A percentile compares a stretch with the other conserved stretches of the same genome.
phyloP scores from a whole-genome alignment of 208 protist genomes.

The Trypanosoma boissoni region DNA sequence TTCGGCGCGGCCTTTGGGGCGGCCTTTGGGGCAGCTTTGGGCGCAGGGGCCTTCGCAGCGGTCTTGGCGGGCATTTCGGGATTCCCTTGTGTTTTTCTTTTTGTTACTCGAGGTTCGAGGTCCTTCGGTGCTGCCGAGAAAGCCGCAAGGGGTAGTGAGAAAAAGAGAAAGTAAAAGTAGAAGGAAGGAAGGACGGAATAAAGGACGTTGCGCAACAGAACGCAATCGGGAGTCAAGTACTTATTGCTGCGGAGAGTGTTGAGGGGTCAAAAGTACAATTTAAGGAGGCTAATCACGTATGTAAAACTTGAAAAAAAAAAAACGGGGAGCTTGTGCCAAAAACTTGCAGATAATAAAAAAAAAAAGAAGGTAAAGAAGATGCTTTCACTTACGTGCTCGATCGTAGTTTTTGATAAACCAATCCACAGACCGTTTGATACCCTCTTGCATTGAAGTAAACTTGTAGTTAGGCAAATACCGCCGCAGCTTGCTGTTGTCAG shows the following conservation, averaged over 20 bases:
- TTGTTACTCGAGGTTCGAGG: constrained; percentile 89
- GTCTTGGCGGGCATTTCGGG: constrained; percentile 55
- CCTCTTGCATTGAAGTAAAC: constrained; percentile 90
- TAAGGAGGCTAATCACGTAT: not conserved
- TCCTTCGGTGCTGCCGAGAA: constrained; percentile 10
- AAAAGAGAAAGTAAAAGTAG: not conserved
- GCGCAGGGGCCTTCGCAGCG: constrained; percentile 47
- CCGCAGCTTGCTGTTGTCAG: constrained; percentile 85
- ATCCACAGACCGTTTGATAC: constrained; percentile 59
- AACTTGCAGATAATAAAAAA: not conserved
- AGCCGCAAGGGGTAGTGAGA: too few relatives aligned
- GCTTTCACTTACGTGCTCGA: constrained; percentile 47
- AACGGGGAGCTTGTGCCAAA: not conserved
- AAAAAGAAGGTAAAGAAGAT: not conserved
- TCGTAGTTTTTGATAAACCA: constrained; percentile 93
- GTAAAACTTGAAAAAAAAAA: too few relatives aligned
- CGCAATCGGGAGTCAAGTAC: not conserved
- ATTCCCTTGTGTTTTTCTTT: constrained; percentile 46
- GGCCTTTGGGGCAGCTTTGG: not conserved
- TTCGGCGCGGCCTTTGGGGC: not conserved
- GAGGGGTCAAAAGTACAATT: not conserved
- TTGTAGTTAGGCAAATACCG: constrained; percentile 71
- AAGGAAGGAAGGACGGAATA: not conserved
- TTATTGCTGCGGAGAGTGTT: not conserved
- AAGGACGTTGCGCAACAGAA: not conserved